Conservation (phyloP, 1,284 basidiomycete genomes). For the Melampsora occidentalis region DNA sequence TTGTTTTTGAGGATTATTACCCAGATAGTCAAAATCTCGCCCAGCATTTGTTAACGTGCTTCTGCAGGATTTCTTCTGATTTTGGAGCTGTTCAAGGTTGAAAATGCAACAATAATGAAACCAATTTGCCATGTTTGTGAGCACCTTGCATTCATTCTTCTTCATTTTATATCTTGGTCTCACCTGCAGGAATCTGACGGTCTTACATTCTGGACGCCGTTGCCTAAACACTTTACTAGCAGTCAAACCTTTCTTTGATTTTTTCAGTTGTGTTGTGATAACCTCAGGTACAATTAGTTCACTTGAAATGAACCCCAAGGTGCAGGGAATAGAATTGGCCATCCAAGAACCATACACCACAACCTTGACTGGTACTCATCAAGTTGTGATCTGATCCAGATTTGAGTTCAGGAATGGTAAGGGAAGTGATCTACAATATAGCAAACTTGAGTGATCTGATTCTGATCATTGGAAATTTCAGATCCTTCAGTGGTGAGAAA, state of each 20-base stretch:
- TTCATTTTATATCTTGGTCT: neutral
- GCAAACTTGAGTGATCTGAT: neutral
- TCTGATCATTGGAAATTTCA: neutral
- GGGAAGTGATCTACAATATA: neutral
- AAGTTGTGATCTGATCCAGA: conserved; percentile 96
- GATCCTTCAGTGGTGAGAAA: conserved; percentile 98
- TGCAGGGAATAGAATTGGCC: conserved; percentile 95
- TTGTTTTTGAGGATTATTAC: neutral
- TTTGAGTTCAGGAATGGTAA: conserved; percentile 88
- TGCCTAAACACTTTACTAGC: conserved; percentile 96
- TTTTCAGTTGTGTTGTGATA: conserved; percentile 96
- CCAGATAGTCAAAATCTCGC: conserved; percentile 25
- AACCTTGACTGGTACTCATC: conserved; percentile 96
- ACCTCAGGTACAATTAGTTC: conserved; percentile 98
- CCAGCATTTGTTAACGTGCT: neutral
- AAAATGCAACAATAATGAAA: conserved; percentile 96
- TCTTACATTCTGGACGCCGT: conserved; percentile 56
- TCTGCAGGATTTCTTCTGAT: conserved; percentile 85
- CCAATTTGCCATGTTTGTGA: conserved; percentile 95
- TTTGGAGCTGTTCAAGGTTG: conserved; percentile 96
- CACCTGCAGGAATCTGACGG: neutral
- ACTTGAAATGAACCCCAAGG: conserved; percentile 99
- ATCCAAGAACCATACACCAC: conserved; percentile 96
- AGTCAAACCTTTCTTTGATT: conserved; percentile 96
- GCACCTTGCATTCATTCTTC: conserved; percentile 50